Evolutionary conservation across 257 asterid genomes (phyloP).

Genomic region (Ehretia macrophylla): DNA sequence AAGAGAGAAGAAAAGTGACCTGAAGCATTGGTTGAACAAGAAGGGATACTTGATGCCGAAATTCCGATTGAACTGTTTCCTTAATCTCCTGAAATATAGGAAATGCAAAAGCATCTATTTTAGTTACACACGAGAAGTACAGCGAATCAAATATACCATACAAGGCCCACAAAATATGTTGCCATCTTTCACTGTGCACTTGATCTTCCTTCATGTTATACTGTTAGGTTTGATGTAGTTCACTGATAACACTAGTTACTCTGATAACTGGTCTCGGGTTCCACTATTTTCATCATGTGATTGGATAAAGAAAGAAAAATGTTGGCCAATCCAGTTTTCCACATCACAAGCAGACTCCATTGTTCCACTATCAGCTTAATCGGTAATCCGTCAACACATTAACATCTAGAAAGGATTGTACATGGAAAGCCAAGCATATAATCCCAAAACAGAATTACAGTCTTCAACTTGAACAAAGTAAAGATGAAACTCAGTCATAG

Average conservation of each 20-base stretch:
- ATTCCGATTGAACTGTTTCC: slow-evolving; percentile 89
- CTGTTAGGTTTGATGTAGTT: not conserved
- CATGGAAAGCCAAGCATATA: too few relatives aligned
- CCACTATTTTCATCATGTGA: too few relatives aligned
- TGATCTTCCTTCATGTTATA: not conserved
- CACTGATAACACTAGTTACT: not conserved
- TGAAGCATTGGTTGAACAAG: slow-evolving; percentile 99
- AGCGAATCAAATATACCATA: not conserved
- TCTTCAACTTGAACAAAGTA: too few relatives aligned
- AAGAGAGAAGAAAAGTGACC: slow-evolving; percentile 39
- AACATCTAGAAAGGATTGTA: too few relatives aligned
- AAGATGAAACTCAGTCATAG: too few relatives aligned
- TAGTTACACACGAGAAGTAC: not conserved
- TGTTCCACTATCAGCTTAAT: too few relatives aligned
- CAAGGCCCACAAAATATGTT: not conserved
- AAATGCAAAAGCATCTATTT: slow-evolving; percentile 10
- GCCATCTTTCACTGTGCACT: not conserved
- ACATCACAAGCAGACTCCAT: too few relatives aligned
- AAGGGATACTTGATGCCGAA: slow-evolving; percentile 93
- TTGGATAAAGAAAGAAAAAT: too few relatives aligned
- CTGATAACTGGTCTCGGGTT: not conserved
- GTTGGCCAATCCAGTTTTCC: too few relatives aligned
- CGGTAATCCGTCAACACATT: too few relatives aligned
- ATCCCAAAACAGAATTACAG: too few relatives aligned
- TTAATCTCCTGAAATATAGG: slow-evolving; percentile 65